A percentile compares a stretch with the other conserved stretches of the same genome.
These are phyloP conservation scores for Maudiozyma serrabonitensis DNA, from an alignment of 805 yeast species.

Conservation along the genomic window DNA sequence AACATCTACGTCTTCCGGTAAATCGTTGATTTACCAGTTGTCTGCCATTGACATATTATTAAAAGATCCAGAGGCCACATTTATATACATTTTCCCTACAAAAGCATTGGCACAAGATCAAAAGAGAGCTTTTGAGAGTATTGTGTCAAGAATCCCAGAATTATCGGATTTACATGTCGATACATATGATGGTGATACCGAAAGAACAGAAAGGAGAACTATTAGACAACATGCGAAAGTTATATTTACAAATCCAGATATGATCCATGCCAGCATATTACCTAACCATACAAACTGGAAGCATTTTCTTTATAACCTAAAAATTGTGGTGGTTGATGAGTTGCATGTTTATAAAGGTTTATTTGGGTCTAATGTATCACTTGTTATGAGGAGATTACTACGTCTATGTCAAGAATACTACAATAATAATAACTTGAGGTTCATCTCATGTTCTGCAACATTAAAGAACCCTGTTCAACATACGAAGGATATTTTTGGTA, in stretches of 20 bases:
- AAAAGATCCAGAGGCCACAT: slow-evolving; percentile 39
- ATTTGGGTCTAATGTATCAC: slow-evolving; percentile 88
- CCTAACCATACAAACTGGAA: slow-evolving; percentile 75
- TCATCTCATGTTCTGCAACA: slow-evolving; percentile 92
- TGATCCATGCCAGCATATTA: slow-evolving; percentile 73
- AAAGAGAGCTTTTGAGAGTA: slow-evolving; percentile 59
- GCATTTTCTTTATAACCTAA: slow-evolving; percentile 51
- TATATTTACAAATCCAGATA: slow-evolving; percentile 91
- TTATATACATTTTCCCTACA: slow-evolving; percentile 89
- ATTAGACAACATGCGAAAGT: slow-evolving; percentile 62
- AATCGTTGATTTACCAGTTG: slow-evolving; percentile 82
- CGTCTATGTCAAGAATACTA: slow-evolving; percentile 37
- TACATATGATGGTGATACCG: slow-evolving; percentile 94
- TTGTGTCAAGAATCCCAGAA: slow-evolving; percentile 42
- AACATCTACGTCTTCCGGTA: slow-evolving; percentile 96
- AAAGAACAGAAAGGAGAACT: slow-evolving; percentile 38
- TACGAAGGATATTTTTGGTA: slow-evolving; percentile 66
- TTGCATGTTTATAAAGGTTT: slow-evolving; percentile 82
- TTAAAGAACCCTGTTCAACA: slow-evolving; percentile 63
- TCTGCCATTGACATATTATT: slow-evolving; percentile 55
- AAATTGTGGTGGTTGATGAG: slow-evolving; percentile 72
- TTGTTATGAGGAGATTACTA: slow-evolving; percentile 69
- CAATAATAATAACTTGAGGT: slow-evolving; percentile 42
- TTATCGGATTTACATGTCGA: slow-evolving; percentile 45
- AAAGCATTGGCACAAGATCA: slow-evolving; percentile 98